Evolutionary conservation across 1,139 yeast genomes (phyloP), one percentile per base, ranked within the genome.

Genomic region (Geotrichum macrosporum): DNA sequence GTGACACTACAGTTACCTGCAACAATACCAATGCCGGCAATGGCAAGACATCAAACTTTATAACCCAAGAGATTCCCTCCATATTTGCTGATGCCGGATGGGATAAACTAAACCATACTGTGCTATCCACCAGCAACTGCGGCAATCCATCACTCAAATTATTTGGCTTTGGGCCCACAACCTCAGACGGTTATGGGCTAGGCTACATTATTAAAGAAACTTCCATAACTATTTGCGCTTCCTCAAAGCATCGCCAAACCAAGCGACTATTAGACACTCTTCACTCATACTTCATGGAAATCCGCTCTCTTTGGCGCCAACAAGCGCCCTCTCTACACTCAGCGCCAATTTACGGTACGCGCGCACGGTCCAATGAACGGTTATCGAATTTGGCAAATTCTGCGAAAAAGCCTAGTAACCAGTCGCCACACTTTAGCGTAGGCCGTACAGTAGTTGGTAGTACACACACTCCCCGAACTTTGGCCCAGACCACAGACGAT

Each of bases 101-200:
- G 85, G 77, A 74, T 53, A 70, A 73, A 62, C 69, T 88, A 51
- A 86, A 86, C 61, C 78, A 74, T 54, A 74, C 89, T 62, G 64
- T 80, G 60, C 62, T 78, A 63, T 71, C 87, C 60, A 70, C 94
- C 52, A 73, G 87, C 60, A 69, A 76, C 69, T 80, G 86, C 64
- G 96, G 96, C 48, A 88, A 88, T 63, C 95, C 96, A 5, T 78
- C 95, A 1, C 73, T 88, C 54, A 77, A 89, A 57, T 75, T 84
- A 52, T 88, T 88, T 68, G 96, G 96, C 0, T 88, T 88, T 67
- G 96, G 96, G 4, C 96, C 96, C 2, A 89, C 85, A 5, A 77
- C 87, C 29, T 81, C 94, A 19, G 87, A 84, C 59, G 96, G 96
- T 13, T 88, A 84, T 68, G 96, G 96, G 22, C 75, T 88, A 43